A percentile compares a stretch with the other conserved stretches of the same genome.
These are phyloP conservation scores for Bruguiera parviflora DNA, from an alignment of 345 rosid species.

Conservation along the genomic window DNA sequence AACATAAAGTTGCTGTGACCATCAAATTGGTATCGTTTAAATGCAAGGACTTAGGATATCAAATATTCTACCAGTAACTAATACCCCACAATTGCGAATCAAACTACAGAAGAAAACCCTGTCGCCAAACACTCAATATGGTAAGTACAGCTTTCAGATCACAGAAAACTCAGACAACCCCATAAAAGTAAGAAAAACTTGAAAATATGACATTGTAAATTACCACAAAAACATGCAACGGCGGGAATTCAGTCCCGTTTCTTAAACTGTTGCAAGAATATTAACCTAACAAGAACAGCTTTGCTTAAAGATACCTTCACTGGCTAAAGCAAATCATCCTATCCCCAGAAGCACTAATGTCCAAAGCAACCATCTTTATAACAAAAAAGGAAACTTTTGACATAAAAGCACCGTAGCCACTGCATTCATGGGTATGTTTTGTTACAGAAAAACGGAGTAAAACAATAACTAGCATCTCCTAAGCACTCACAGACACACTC, in stretches of 20 bases:
- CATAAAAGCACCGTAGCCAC: not conserved
- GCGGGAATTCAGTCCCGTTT: not conserved
- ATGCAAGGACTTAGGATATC: not conserved
- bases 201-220: not conserved
- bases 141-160: constrained; percentile 1
- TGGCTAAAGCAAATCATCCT: not conserved
- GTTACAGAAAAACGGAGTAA: not conserved
- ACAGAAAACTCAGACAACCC: not conserved
- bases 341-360: not conserved
- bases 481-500: not conserved
- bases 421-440: not conserved
- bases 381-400: not conserved
- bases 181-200: constrained; percentile 2
- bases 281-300: too few species aligned
- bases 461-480: not conserved
- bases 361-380: too few species aligned
- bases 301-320: too few species aligned
- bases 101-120: not conserved
- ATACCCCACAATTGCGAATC: not conserved
- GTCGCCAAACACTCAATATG: not conserved
- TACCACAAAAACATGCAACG: not conserved
- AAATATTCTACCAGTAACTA: not conserved
- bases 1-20: not conserved
- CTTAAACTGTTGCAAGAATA: too few species aligned
- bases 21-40: not conserved